Evolutionary conservation across 2,329 filamentous ascomycete genomes (phyloP), one percentile per base, ranked within the genome.

Genomic region (Paraconiothyrium brasiliense): DNA sequence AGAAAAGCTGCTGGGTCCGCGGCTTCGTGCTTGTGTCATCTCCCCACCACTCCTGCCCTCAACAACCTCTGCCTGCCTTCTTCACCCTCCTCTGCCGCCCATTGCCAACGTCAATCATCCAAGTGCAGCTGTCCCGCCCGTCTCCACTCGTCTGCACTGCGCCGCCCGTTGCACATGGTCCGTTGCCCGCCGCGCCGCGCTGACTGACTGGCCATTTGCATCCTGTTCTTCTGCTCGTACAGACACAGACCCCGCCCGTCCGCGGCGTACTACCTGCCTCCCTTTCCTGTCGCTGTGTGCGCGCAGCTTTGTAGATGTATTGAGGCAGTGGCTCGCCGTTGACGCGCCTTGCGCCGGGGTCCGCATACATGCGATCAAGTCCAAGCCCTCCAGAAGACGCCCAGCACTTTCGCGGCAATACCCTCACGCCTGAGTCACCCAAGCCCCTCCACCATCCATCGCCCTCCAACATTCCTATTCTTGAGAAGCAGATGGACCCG

Each of bases 401-500:
- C 73, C 80, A 80, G 71, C 85, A 89, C 77, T 87, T 88, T 76
- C 86, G 85, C 75, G 87, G 87, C 80, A 85, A 88, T 77, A 86
- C 86, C 67, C 80, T 90, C 73, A 90, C 88, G 74, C 90, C 90
- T 66, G 87, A 90, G 74, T 91, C 89, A 75, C 90, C 90, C 73
- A 88, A 89, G 71, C 90, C 90, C 68, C 79, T 91, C 70, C 88
- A 91, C 78, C 82, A 89, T 67, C 85, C 89, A 67, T 86, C 89
- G 77, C 88, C 89, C 57, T 85, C 87, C 69, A 90, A 87, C 68
- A 90, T 92, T 62, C 88, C 89, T 60, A 86, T 92, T 58, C 67
- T 92, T 72, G 85, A 89, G 74, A 88, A 89, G 75, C 89, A 91
- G 80, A 92, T 88, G 86, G 89, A 92, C 79, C 87, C 88, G 58